A percentile compares a stretch with the other conserved stretches of the same genome.
These are phyloP conservation scores for Lithospermum erythrorhizon DNA, from an alignment of 257 asterid genomes.

Conservation along the genomic window DNA sequence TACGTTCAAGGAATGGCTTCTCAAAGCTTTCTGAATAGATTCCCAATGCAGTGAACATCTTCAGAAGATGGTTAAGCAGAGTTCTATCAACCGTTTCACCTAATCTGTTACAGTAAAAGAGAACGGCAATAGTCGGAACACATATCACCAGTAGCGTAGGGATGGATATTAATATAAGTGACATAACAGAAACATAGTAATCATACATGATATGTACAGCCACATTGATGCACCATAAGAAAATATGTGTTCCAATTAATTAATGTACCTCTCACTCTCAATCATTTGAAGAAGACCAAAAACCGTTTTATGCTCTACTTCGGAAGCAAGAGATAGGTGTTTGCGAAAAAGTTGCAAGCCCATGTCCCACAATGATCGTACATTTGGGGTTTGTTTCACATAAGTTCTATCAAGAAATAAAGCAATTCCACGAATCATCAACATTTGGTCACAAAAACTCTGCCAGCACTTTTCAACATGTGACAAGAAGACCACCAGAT, in stretches of 20 bases:
- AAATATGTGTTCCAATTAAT: background rate
- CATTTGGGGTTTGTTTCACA: conserved; percentile 84
- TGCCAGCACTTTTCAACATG: conserved; percentile 95
- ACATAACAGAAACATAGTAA: too few species aligned
- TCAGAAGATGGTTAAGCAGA: conserved; percentile 91
- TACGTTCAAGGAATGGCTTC: conserved; percentile 86
- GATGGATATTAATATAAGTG: background rate
- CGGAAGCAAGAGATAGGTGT: conserved; percentile 80
- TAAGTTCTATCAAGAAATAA: conserved; percentile 88
- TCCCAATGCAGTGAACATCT: conserved; percentile 97
- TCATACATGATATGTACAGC: conserved; percentile 29
- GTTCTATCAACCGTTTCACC: conserved; percentile 70
- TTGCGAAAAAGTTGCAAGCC: conserved; percentile 94
- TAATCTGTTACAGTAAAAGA: conserved; percentile 30
- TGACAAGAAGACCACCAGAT: conserved; percentile 79
- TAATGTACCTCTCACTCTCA: background rate
- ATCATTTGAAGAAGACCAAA: too few species aligned
- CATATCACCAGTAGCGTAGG: conserved; percentile 1
- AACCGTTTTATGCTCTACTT: conserved; percentile 37
- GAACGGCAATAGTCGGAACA: conserved; percentile 1
- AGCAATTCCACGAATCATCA: conserved; percentile 93
- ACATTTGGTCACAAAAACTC: conserved; percentile 92
- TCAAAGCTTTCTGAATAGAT: conserved; percentile 92
- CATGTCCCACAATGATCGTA: conserved; percentile 96
- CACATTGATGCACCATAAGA: conserved; percentile 8